A percentile compares a stretch with the other conserved stretches of the same genome.
Evolutionary conservation across 352 stramenopile species (phyloP).

Genomic region (Phytophthora constricta): DNA sequence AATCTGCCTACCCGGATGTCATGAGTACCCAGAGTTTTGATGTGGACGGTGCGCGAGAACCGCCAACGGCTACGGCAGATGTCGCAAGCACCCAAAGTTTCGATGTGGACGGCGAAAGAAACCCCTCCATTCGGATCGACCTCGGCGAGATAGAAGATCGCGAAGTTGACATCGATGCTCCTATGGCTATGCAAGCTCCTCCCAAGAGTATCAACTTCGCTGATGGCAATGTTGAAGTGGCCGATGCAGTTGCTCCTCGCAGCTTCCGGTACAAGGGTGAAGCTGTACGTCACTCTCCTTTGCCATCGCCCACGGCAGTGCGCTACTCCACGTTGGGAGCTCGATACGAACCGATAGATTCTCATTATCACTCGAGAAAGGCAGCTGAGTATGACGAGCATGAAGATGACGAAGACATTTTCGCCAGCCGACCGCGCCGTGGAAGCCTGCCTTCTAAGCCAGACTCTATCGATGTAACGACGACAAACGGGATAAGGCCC

Average conservation of each 20-base stretch:
- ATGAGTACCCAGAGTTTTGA: conserved; percentile 58
- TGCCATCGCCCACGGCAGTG: conserved; percentile 50
- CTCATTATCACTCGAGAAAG: conserved; percentile 78
- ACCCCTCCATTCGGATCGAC: conserved; percentile 20
- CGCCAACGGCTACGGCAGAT: neutral
- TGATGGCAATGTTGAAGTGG: conserved; percentile 56
- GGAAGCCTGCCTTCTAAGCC: conserved; percentile 48
- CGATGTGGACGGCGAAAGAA: conserved; percentile 63
- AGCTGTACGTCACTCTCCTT: conserved; percentile 36
- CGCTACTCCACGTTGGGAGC: conserved; percentile 67
- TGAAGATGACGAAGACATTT: conserved; percentile 42
- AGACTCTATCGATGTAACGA: conserved; percentile 21
- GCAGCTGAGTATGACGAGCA: conserved; percentile 71
- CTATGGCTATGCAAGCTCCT: conserved; percentile 40
- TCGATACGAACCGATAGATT: conserved; percentile 69
- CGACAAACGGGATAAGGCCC: conserved; percentile 14
- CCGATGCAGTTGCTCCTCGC: conserved; percentile 50
- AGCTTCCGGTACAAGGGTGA: conserved; percentile 79
- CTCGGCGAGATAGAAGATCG: conserved; percentile 65
- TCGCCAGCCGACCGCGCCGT: conserved; percentile 34
- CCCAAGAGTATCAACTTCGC: conserved; percentile 80
- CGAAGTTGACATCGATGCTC: conserved; percentile 40
- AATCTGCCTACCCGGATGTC: conserved; percentile 14
- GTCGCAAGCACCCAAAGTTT: conserved; percentile 47
- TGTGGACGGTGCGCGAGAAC: conserved; percentile 58